phyloP scores from a whole-genome alignment of 2,329 filamentous ascomycete genomes.

The Trichoderma lentiforme region DNA sequence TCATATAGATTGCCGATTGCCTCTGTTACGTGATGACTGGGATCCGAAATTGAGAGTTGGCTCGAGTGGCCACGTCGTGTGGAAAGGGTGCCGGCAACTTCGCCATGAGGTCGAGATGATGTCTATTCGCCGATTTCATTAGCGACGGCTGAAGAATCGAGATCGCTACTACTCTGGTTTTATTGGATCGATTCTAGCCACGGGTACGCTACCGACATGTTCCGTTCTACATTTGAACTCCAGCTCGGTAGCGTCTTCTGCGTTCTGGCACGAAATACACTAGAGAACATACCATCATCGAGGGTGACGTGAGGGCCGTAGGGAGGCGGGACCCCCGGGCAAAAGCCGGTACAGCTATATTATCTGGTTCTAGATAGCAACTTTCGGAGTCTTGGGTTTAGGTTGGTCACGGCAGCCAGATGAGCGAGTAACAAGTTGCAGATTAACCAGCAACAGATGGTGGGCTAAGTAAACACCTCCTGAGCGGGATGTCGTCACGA shows the following conservation, averaged over 20 bases:
- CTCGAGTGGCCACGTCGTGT: slow-evolving; percentile 56
- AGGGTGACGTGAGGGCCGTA: slow-evolving; percentile 36
- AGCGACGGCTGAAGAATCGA: slow-evolving; percentile 12
- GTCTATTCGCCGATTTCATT: slow-evolving; percentile 41
- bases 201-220: not conserved
- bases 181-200: not conserved
- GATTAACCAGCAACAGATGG: slow-evolving; percentile 2
- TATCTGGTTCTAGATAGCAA: slow-evolving; percentile 17
- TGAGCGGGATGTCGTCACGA: slow-evolving; percentile 8
- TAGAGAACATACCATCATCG: slow-evolving; percentile 48
- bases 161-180: not conserved
- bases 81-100: slow-evolving; percentile 55
- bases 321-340: slow-evolving; percentile 35
- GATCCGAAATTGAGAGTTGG: slow-evolving; percentile 73
- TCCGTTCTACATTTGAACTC: not conserved
- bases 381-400: not conserved
- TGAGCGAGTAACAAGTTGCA: not conserved
- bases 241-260: not conserved
- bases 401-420: not conserved
- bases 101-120: slow-evolving; percentile 54
- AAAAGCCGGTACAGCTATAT: slow-evolving; percentile 26
- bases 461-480: slow-evolving; percentile 8
- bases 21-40: slow-evolving; percentile 90
- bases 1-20: slow-evolving; percentile 90
- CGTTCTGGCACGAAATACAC: not conserved